Conservation (phyloP, 169 alveolate species). For the Eimeria necatrix region DNA sequence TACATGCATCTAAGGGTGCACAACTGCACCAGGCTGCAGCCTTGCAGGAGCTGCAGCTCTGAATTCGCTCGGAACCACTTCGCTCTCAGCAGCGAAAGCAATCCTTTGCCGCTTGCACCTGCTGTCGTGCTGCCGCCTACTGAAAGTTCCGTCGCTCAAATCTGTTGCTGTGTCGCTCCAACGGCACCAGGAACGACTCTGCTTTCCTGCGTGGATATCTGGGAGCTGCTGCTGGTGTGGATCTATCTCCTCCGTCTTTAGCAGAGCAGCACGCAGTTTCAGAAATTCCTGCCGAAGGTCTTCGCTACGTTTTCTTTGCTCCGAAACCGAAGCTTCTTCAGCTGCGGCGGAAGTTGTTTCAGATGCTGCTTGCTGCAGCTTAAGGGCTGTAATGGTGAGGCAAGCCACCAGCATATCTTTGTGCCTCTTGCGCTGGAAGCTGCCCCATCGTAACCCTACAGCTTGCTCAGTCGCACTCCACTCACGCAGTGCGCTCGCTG, state of each 20-base stretch:
- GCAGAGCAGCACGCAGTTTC: constrained; percentile 25
- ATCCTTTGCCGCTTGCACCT: constrained; percentile 52
- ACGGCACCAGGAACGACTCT: not conserved
- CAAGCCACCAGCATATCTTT: constrained; percentile 62
- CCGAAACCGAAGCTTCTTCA: not conserved
- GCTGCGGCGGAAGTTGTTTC: not conserved
- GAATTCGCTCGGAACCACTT: not conserved
- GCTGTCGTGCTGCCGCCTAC: constrained; percentile 9
- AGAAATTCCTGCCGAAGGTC: not conserved
- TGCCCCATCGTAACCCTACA: constrained; percentile 39
- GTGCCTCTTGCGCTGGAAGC: constrained; percentile 56
- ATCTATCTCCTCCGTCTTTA: not conserved
- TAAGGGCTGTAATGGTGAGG: constrained; percentile 24
- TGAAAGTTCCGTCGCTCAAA: not conserved
- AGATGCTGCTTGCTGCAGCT: constrained; percentile 40
- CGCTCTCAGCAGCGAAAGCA: not conserved
- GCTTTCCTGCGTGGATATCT: not conserved
- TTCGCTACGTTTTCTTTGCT: not conserved
- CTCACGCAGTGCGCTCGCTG: not conserved
- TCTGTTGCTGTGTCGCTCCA: not conserved
- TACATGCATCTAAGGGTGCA: not conserved
- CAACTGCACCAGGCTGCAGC: not conserved
- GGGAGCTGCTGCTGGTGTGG: not conserved
- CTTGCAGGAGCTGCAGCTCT: constrained; percentile 22
- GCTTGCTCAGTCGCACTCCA: constrained; percentile 38